Evolutionary conservation across 2,329 filamentous ascomycete species (phyloP), one percentile per base, ranked within the genome.

Genomic region (Trichoderma atrobrunneum): DNA sequence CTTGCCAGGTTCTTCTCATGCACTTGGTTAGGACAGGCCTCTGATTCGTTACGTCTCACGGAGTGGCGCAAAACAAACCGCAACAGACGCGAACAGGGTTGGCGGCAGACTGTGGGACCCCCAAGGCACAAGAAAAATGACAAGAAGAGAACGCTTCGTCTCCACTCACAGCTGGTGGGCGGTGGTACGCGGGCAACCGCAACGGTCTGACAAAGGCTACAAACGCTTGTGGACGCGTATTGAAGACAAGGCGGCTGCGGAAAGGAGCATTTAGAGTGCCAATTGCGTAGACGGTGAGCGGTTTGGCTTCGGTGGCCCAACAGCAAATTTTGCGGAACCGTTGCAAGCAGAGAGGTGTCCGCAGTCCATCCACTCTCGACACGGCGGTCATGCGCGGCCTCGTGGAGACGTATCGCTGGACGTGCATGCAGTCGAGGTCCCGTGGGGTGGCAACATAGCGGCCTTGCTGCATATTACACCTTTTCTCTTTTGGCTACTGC

Each of bases 401-500:
- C 59, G 68, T 70, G 68, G 60, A 64, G 68, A 32, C 60, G 32
- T 63, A 70, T 43, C 76, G 75, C 74, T 75, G 76, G 73, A 74
- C 76, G 74, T 79, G 77, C 78, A 79, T 79, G 75, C 74, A 76
- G 76, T 72, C 74, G 72, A 76, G 77, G 78, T 79, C 78, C 76
- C 78, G 78, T 79, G 78, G 77, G 43, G 70, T 69, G 70, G 56
- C 70, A 69, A 54, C 39, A 65, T 60, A 26, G 57, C 28, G 18
- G 56, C 34, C 34, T 60, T 61, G 56, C 66, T 61, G 66, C 30
- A 51, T 39, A 61, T 36, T 32, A 34, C 18, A 16, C 34, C 68
- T 71, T 34, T 57, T 71, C 30, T 59, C 34, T n/a, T 39, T 59
- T 57, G 59, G 59, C 16, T 30, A 48, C 61, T 26, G 61, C 69